Percentiles rank a stretch among this genome's conserved stretches.
Evolutionary conservation across 192 early-diverging fungal species (phyloP).

Genomic region (Mortierella hygrophila): DNA sequence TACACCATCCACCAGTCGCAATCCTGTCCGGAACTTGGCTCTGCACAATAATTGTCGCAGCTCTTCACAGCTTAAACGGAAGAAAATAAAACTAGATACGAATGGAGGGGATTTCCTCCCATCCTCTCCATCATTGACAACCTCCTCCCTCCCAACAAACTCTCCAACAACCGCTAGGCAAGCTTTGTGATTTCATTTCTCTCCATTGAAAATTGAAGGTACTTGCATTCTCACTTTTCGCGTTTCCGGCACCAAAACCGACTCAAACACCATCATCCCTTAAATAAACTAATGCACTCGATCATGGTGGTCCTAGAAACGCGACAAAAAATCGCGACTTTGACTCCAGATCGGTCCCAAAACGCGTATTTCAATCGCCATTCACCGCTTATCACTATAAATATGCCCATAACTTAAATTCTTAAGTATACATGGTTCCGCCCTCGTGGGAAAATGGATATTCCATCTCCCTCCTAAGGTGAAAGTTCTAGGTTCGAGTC

Average conservation of each 20-base stretch:
- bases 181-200: too few species aligned
- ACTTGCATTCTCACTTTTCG: neutral
- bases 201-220: too few species aligned
- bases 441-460: constrained; percentile 73
- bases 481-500: constrained; percentile 74
- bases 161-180: neutral
- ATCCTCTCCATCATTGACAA: neutral
- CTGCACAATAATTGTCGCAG: neutral
- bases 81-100: neutral
- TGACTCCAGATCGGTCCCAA: neutral
- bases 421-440: neutral
- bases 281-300: neutral
- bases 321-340: neutral
- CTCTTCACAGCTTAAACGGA: neutral
- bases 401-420: neutral
- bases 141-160: neutral
- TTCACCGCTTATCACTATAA: neutral
- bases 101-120: neutral
- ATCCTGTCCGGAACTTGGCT: neutral
- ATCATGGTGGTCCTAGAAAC: too few species aligned
- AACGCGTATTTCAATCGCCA: neutral
- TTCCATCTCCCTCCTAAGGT: constrained; percentile 75
- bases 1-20: neutral
- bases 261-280: neutral
- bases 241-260: neutral